phyloP scores from a whole-genome alignment of 257 asterid species.

The Ehretia macrophylla region DNA sequence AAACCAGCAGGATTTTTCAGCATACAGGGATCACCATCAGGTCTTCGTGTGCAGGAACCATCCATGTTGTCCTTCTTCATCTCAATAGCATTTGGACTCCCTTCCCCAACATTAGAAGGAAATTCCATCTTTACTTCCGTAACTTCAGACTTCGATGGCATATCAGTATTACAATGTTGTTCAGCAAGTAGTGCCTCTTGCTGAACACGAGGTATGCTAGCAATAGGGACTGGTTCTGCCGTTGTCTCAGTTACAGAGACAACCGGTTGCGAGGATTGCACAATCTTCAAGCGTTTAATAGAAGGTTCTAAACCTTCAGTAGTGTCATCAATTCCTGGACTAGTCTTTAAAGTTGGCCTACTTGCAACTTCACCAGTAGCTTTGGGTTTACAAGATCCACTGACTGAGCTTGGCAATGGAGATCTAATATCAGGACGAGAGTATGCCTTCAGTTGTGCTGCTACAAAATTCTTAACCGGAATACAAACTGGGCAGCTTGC shows the following conservation, averaged over 20 bases:
- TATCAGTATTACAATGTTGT: constrained; percentile 27
- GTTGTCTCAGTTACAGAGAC: constrained; percentile 38
- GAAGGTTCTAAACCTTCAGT: constrained; percentile 66
- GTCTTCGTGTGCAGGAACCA: constrained; percentile 36
- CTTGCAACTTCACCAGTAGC: constrained; percentile 50
- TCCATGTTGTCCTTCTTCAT: constrained; percentile 40
- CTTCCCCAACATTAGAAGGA: constrained; percentile 35
- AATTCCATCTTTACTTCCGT: constrained; percentile 52
- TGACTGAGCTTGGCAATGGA: constrained; percentile 36
- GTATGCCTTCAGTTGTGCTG: constrained; percentile 45
- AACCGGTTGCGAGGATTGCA: constrained; percentile 39
- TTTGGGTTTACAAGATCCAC: constrained; percentile 39
- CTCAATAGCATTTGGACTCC: constrained; percentile 34
- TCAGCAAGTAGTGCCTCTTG: constrained; percentile 38
- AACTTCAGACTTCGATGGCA: constrained; percentile 45
- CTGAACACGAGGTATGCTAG: constrained; percentile 30
- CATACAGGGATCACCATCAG: constrained; percentile 37
- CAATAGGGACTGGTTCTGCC: constrained; percentile 32
- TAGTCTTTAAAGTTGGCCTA: constrained; percentile 34
- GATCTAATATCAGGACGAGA: constrained; percentile 43
- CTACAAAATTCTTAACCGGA: constrained; percentile 62
- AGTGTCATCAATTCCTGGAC: constrained; percentile 39
- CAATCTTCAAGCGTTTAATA: constrained; percentile 71
- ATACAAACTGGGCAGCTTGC: constrained; percentile 77
- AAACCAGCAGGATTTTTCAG: constrained; percentile 35